Evolutionary conservation across 208 protist genomes (phyloP), one percentile per base, ranked within the genome.

Genomic region (Tritrichomonas musculus): DNA sequence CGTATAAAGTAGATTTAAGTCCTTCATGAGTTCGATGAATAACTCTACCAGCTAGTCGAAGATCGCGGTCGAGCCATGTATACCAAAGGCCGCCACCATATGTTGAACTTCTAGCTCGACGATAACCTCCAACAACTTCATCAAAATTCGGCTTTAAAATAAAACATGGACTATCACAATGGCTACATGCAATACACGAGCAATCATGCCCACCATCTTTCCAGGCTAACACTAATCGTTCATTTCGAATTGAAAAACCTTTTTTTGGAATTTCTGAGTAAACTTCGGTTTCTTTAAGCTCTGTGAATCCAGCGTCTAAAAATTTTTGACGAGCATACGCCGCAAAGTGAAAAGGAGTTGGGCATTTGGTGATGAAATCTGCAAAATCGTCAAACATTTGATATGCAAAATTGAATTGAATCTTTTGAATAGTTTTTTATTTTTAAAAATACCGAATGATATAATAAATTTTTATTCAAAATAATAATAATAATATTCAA

Each of bases 221-320:
- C 77, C 77, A 88, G 22, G 77, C 77, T 9, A 88, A 14, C 57
- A 88, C 27, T 57, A 14, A 53, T 25, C 77, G 4, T 44, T 88
- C 77, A 88, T 88, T 33, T 5, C 77, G 41, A 57, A 88, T 88
- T 22, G 44, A 88, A 88, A 88, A 88, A 57, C 77, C 77, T n/a
- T 47, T 44, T 55, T 44, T 33, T 33, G 73, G 73, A 82, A 88
- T 27, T 41, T 53, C 20, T 60, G 4, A 0, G 17, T 20, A 88
- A 39, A 20, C 47, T 88, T 88, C 77, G n/a, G n/a, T 14, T 88
- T 88, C 77, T 47, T 53, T 39, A 30, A 53, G n/a, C 27, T 88
- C 77, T 14, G 27, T n/a, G 57, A 57, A 88, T 3, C 47, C 47
- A 27, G 47, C 47, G 33, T 53, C 11, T 57, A 57, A 33, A 36